phyloP scores from a whole-genome alignment of 106 monocot genomes.

The Allium cepa region DNA sequence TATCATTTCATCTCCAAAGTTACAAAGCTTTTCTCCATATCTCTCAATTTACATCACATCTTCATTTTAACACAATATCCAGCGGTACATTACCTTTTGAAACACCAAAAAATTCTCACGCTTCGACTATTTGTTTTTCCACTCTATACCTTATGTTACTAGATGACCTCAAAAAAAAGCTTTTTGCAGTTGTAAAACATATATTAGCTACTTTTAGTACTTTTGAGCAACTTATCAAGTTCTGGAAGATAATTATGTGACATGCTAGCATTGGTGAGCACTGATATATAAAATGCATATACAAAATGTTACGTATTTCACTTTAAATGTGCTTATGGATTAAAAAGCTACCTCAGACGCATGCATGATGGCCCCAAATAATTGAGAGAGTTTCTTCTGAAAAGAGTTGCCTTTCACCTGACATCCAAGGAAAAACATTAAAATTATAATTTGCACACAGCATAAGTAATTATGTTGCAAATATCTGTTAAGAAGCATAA shows the following conservation, averaged over 20 bases:
- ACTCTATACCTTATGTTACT: too few species aligned
- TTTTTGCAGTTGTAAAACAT: not conserved
- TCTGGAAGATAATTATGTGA: not conserved
- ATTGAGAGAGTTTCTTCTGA: constrained; percentile 54
- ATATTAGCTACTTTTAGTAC: not conserved
- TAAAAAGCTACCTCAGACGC: constrained; percentile 35
- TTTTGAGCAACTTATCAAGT: not conserved
- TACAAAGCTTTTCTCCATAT: too few species aligned
- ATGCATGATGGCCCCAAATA: constrained; percentile 46
- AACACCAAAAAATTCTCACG: too few species aligned
- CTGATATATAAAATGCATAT: not conserved
- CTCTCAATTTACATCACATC: too few species aligned
- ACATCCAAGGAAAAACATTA: constrained; percentile 8
- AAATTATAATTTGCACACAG: constrained; percentile 3
- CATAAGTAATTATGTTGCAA: not conserved
- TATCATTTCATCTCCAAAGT: too few species aligned
- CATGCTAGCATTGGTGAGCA: not conserved
- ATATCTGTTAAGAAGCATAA: too few species aligned
- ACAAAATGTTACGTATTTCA: not conserved
- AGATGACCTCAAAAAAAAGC: not conserved
- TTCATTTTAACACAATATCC: too few species aligned
- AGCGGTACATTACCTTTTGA: too few species aligned
- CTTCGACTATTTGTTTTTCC: too few species aligned
- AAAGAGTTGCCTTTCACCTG: constrained; percentile 88
- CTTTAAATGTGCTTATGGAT: not conserved